Evolutionary conservation across 768 basidiomycete species (phyloP), one percentile per base, ranked within the genome.

Genomic region (Boletus subcaerulescens): DNA sequence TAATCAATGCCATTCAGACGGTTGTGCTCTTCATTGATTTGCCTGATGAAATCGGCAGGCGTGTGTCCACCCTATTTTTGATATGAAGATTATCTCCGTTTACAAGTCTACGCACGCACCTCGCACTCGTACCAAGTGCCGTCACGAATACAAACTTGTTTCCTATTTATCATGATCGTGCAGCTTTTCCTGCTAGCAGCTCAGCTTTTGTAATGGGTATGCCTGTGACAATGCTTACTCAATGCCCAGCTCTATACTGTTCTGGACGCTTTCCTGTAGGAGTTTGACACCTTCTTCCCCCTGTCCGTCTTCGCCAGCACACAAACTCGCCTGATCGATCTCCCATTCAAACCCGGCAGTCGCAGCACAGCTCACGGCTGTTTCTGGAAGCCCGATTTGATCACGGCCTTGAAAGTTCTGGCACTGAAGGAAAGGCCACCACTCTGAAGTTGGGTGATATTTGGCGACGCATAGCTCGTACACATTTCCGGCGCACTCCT

Each of bases 401-500:
- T 77, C 74, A 9, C 77, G 73, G 22, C 73, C 87, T 60, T 83
- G 76, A 60, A 76, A 85, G 67, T 93, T 92, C 64, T 91, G 82
- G 69, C 93, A 94, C 55, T 82, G 84, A 20, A 93, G 76, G 61
- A 92, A 94, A 48, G 81, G 73, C 93, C 92, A 95, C 89, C 90
- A 93, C 20, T 73, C 74, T n/a, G 69, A 59, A 39, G 74, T 71
- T 22, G 77, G 71, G 22, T 79, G 74, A 57, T 90, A 77, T 66
- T 84, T 83, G 51, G 80, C 76, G 31, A 80, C 87, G 69, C 95
- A 98, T 26, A 97, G 77, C 66, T 97, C 86, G 55, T 97, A 89
- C 17, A 93, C 83, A 73, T 96, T 93, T 41, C 91, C 94, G 14
- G 83, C 83, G 64, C 94, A 97, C 71, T 98, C 94, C 49, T 79